phyloP scores from a whole-genome alignment of 2,329 filamentous ascomycete genomes.

The Penicillium paneum region DNA sequence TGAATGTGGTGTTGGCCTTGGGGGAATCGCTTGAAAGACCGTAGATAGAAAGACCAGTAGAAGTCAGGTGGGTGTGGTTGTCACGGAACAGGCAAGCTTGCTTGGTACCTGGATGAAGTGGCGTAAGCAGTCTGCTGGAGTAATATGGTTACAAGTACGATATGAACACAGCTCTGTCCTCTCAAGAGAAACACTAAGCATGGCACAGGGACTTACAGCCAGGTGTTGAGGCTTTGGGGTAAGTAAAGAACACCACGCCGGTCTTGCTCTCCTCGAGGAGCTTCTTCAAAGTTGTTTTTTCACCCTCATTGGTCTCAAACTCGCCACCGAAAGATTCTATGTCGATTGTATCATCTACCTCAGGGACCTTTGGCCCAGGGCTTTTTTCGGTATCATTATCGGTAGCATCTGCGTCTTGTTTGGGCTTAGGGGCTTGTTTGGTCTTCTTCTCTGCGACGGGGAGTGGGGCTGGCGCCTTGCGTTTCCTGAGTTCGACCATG shows the following conservation, averaged over 20 bases:
- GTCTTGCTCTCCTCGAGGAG: conserved; percentile 79
- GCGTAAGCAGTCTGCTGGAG: neutral
- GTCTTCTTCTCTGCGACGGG: conserved; percentile 36
- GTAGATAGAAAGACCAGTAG: conserved; percentile 79
- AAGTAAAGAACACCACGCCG: conserved; percentile 90
- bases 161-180: neutral
- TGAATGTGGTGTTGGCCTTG: conserved; percentile 90
- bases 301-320: conserved; percentile 80
- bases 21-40: conserved; percentile 84
- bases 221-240: conserved; percentile 89
- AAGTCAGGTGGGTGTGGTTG: conserved; percentile 70
- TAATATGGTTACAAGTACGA: neutral
- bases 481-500: conserved; percentile 61
- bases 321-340: conserved; percentile 61
- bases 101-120: conserved; percentile 65
- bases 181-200: neutral
- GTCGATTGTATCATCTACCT: conserved; percentile 52
- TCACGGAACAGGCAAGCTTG: conserved; percentile 95
- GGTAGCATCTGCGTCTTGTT: conserved; percentile 26
- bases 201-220: conserved; percentile 66
- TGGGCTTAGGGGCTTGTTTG: conserved; percentile 31
- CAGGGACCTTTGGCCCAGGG: conserved; percentile 20
- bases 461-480: conserved; percentile 52
- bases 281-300: conserved; percentile 72
- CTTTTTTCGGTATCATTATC: conserved; percentile 15